Conservation (phyloP, 768 basidiomycete species). For the Tylopilus intermedius region DNA sequence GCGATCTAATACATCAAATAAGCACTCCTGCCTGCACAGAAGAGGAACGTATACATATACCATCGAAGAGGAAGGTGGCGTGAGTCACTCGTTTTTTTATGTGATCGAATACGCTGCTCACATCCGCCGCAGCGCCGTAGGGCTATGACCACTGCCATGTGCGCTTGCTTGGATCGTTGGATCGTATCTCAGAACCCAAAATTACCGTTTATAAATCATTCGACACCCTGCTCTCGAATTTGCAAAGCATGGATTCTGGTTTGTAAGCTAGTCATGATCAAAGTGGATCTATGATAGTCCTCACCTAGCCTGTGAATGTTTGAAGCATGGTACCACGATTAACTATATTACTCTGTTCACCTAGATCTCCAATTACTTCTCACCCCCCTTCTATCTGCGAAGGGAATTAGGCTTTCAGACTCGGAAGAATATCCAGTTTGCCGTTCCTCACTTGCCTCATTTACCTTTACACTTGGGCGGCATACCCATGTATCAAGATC, state of each 20-base stretch:
- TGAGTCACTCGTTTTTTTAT: slow-evolving; percentile 11
- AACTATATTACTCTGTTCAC: too few relatives aligned
- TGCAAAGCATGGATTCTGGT: neutral
- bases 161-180: slow-evolving; percentile 2
- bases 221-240: slow-evolving; percentile 2
- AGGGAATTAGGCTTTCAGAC: slow-evolving; percentile 15
- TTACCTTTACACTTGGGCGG: neutral
- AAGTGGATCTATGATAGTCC: neutral
- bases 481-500: slow-evolving; percentile 3
- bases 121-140: slow-evolving; percentile 11
- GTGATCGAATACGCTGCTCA: slow-evolving; percentile 1
- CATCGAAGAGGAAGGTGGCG: slow-evolving; percentile 21
- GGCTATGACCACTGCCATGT: slow-evolving; percentile 8
- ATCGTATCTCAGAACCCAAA: slow-evolving; percentile 6
- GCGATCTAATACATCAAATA: slow-evolving; percentile 13
- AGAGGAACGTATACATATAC: slow-evolving; percentile 5
- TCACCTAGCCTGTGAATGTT: neutral
- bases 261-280: neutral
- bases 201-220: slow-evolving; percentile 8
- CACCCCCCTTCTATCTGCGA: slow-evolving; percentile 2
- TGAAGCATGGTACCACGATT: neutral
- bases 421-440: slow-evolving; percentile 2
- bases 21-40: neutral
- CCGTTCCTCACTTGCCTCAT: slow-evolving; percentile 8
- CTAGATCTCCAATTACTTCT: slow-evolving; percentile 1